These are phyloP conservation scores for Curvularia sp. DNA, from an alignment of 2,329 filamentous ascomycete genomes.

Conservation along the genomic window DNA sequence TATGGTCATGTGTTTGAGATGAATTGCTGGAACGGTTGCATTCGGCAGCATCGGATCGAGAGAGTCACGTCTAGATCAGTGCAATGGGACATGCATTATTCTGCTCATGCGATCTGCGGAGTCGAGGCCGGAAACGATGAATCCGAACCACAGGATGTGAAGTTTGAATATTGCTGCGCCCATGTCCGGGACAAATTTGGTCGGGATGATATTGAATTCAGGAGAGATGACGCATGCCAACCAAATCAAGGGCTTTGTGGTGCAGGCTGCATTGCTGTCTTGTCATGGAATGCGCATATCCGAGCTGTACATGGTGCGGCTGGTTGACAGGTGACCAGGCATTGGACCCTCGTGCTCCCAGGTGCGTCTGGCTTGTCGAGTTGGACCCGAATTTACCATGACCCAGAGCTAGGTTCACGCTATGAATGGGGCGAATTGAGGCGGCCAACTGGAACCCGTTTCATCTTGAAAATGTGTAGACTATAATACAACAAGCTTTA, in stretches of 20 bases:
- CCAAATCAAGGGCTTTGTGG: constrained; percentile 1
- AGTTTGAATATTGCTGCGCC: constrained; percentile 6
- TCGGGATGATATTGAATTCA: constrained; percentile 3
- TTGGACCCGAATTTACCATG: constrained; percentile 7
- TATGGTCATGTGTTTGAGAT: not conserved
- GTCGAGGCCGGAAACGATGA: constrained; percentile 8
- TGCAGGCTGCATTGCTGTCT: constrained; percentile 12
- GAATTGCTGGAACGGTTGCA: constrained; percentile 3
- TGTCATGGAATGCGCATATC: not conserved
- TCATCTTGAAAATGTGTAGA: constrained; percentile 26
- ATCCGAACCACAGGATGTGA: constrained; percentile 2
- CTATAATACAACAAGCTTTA: constrained; percentile 41
- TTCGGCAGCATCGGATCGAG: constrained; percentile 1
- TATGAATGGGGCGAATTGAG: constrained; percentile 14
- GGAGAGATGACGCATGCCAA: constrained; percentile 11
- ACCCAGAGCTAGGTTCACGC: constrained; percentile 18
- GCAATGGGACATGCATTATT: not conserved
- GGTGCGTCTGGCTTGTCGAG: constrained; percentile 4
- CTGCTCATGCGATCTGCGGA: constrained; percentile 1
- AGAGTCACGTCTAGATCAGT: constrained; percentile 1
- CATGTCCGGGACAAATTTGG: not conserved
- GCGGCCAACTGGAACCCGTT: constrained; percentile 25
- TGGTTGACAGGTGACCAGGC: constrained; percentile 14
- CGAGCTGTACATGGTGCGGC: constrained; percentile 7
- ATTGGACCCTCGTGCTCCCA: not conserved